These are phyloP conservation scores for Blepharisma undulans DNA, from an alignment of 169 alveolate genomes.

Conservation along the genomic window DNA sequence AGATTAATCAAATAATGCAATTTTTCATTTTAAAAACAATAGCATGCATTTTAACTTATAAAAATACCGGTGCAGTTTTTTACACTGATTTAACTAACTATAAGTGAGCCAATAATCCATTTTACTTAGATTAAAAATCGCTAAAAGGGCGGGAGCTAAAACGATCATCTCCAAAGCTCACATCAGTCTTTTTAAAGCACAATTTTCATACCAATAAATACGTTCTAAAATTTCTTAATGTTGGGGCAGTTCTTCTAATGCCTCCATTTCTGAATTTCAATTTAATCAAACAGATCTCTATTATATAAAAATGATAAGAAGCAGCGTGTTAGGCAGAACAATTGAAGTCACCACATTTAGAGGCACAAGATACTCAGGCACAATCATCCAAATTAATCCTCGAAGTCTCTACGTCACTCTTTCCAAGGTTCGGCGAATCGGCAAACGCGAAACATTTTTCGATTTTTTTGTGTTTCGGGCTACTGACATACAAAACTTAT, in stretches of 20 bases:
- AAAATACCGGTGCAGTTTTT: no score
- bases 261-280: not conserved
- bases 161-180: not conserved
- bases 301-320: not conserved
- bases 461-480: not conserved
- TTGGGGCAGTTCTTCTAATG: not conserved
- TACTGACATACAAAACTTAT: not conserved
- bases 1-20: not conserved
- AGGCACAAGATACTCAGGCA: not conserved
- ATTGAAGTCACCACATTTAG: not conserved
- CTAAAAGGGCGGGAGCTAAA: not conserved
- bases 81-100: no score
- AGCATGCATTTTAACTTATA: no score
- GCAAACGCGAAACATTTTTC: not conserved
- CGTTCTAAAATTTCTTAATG: not conserved
- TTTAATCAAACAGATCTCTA: not conserved
- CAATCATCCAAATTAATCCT: not conserved
- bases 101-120: not conserved
- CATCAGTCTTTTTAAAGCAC: not conserved
- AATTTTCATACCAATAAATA: not conserved
- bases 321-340: not conserved
- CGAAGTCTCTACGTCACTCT: not conserved
- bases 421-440: not conserved
- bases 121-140: not conserved
- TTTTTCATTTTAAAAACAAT: no score